Percentiles rank a stretch among this genome's conserved stretches.
Conservation (phyloP, 2,329 filamentous ascomycete species). For the Alternaria arbusti region DNA sequence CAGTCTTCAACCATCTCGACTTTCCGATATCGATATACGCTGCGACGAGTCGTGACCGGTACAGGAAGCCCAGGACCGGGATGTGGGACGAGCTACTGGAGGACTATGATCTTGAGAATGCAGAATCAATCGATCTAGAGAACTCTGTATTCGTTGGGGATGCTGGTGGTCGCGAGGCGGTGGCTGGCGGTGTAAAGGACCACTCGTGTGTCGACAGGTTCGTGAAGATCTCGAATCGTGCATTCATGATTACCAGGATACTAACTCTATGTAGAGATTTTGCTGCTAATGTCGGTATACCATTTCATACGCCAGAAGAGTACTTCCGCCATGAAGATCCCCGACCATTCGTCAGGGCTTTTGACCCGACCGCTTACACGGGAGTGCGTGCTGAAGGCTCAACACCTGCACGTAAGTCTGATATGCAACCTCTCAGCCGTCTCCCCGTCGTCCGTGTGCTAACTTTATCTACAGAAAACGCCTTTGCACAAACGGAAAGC, state of each 20-base stretch:
- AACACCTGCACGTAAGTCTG: slow-evolving; percentile 42
- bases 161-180: slow-evolving; percentile 65
- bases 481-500: slow-evolving; percentile 66
- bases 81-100: slow-evolving; percentile 80
- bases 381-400: slow-evolving; percentile 28
- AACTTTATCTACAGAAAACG: slow-evolving; percentile 32
- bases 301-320: slow-evolving; percentile 87
- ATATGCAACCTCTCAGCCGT: slow-evolving; percentile 23
- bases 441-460: slow-evolving; percentile 17
- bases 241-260: slow-evolving; percentile 6
- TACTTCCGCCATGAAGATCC: slow-evolving; percentile 77
- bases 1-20: slow-evolving; percentile 73
- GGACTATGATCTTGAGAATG: slow-evolving; percentile 57
- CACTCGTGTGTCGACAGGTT: slow-evolving; percentile 67
- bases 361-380: slow-evolving; percentile 66
- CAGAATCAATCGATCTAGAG: slow-evolving; percentile 68
- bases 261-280: slow-evolving; percentile 64
- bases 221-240: slow-evolving; percentile 18
- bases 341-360: slow-evolving; percentile 70
- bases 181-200: slow-evolving; percentile 56
- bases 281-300: slow-evolving; percentile 81
- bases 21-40: slow-evolving; percentile 84
- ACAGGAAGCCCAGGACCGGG: slow-evolving; percentile 82
- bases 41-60: slow-evolving; percentile 81
- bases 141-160: slow-evolving; percentile 89